Evolutionary conservation across 306 rosid species (phyloP).

Genomic region (Medicago ruthenica): DNA sequence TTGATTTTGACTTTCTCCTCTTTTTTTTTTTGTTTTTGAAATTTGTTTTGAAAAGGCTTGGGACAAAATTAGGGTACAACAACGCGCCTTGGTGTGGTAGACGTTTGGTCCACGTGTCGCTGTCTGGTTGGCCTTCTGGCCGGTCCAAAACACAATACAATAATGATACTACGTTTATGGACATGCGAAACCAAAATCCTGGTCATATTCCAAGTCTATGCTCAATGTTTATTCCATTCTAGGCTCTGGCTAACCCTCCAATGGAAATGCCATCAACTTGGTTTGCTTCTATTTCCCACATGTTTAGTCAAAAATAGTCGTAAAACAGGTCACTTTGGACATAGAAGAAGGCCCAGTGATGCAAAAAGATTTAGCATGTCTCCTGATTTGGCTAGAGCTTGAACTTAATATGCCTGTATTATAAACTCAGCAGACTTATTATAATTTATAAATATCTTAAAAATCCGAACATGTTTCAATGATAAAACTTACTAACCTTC

Average conservation of each 20-base stretch:
- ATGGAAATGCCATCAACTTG: slow-evolving; percentile 34
- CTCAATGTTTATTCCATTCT: slow-evolving; percentile 67
- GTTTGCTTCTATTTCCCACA: slow-evolving; percentile 56
- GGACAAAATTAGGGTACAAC: too few species aligned
- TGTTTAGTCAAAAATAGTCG: slow-evolving; percentile 63
- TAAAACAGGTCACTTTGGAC: slow-evolving; percentile 60
- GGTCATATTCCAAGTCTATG: slow-evolving; percentile 66
- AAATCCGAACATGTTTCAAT: slow-evolving; percentile 17
- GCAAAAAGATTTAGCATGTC: slow-evolving; percentile 63
- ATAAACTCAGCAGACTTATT: slow-evolving; percentile 67
- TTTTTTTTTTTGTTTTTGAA: too few species aligned
- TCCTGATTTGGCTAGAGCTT: slow-evolving; percentile 84
- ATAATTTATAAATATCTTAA: neutral
- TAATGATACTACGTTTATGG: too few species aligned
- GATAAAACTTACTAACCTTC: slow-evolving; percentile 23
- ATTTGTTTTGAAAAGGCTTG: too few species aligned
- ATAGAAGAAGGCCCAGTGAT: slow-evolving; percentile 50
- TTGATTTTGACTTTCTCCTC: too few species aligned
- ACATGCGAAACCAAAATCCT: slow-evolving; percentile 69
- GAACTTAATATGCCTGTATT: slow-evolving; percentile 96
- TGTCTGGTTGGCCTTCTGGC: too few species aligned
- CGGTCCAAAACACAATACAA: too few species aligned
- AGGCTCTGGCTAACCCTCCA: slow-evolving; percentile 61
- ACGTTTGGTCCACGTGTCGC: too few species aligned
- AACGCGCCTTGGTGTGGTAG: too few species aligned